Evolutionary conservation across 441 rosid species (phyloP), one percentile per base, ranked within the genome.

Genomic region (Gossypium davidsonii): DNA sequence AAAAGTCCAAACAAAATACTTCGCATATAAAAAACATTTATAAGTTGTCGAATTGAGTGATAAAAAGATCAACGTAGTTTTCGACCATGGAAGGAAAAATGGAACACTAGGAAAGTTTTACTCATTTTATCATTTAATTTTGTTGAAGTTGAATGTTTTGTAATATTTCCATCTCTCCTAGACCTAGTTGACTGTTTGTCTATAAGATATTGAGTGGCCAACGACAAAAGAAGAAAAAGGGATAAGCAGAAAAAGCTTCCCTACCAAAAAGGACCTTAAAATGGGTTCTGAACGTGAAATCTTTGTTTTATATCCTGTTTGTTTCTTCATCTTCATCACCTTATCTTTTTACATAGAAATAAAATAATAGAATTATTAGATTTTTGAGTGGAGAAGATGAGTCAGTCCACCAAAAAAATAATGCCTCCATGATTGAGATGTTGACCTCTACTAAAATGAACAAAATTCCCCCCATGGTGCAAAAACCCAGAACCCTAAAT

Each of bases 401-500:
- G 79, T 26, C 52, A 66, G 79, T 73, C 86, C 82, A 70, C 72
- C 76, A 44, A 77, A 7, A 37, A 7, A 86, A 88, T 84, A 83
- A 89, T 89, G 88, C 79, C 71, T 70, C 56, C 80, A 83, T 89
- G 91, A 87, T 89, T 86, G 86, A 82, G 93, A 81, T 85, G 85
- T 63, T 77, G 89, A 85, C 89, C 83, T 73, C 58, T 73, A 67
- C 78, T 70, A 79, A 37, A 71, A 70, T 76, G 65, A 83, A 76
- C 80, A 75, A 82, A 80, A 82, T 74, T 80, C 76, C 23, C 61
- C 18, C n/a, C 73, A 14, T 64, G 48, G 46, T 48, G 39, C 17
- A 59, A 15, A 48, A 48, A 8, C 18, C n/a, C 60, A 2, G 42
- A 53, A 55, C 14, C 10, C 20, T 14, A 6, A 34, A 11, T 55